A percentile compares a stretch with the other conserved stretches of the same genome.
Evolutionary conservation across 345 rosid genomes (phyloP).

Genomic region (Eutrema yunnanense): DNA sequence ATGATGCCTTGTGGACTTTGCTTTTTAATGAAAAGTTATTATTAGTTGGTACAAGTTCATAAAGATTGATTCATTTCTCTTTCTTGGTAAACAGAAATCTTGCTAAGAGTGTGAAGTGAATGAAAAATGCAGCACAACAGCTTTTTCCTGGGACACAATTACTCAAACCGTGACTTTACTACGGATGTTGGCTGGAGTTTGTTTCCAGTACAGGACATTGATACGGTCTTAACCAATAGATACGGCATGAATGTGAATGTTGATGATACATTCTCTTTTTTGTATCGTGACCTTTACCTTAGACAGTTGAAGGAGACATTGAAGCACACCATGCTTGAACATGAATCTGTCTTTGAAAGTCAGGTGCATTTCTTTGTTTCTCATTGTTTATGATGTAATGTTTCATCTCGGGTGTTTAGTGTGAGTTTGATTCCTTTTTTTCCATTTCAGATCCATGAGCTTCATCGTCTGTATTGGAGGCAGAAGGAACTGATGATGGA

Average conservation of each 20-base stretch:
- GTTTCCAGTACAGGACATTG: conserved; percentile 31
- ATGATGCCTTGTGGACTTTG: conserved; percentile 11
- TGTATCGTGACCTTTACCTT: conserved; percentile 21
- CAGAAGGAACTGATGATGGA: conserved; percentile 55
- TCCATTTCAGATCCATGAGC: conserved; percentile 43
- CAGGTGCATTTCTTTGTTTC: conserved; percentile 37
- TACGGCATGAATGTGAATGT: conserved; percentile 13
- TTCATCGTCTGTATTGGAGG: conserved; percentile 50
- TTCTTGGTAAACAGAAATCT: conserved; percentile 7
- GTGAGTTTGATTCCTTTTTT: conserved; percentile 7
- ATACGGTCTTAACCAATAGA: conserved; percentile 21
- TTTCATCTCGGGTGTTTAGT: conserved; percentile 1
- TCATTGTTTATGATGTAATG: background rate
- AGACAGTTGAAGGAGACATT: conserved; percentile 33
- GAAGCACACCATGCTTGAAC: conserved; percentile 53
- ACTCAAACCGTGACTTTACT: conserved; percentile 6
- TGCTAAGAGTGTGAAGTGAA: conserved; percentile 29
- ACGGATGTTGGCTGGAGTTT: conserved; percentile 11
- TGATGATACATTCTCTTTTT: conserved; percentile 25
- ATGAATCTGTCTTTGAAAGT: conserved; percentile 48
- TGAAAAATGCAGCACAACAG: conserved; percentile 30
- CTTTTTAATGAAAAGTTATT: conserved; percentile 3
- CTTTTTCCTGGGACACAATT: conserved; percentile 28
- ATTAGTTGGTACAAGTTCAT: background rate
- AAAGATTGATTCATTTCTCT: background rate